Evolutionary conservation across 768 basidiomycete genomes (phyloP).

Genomic region (Mycena rebaudengoi): DNA sequence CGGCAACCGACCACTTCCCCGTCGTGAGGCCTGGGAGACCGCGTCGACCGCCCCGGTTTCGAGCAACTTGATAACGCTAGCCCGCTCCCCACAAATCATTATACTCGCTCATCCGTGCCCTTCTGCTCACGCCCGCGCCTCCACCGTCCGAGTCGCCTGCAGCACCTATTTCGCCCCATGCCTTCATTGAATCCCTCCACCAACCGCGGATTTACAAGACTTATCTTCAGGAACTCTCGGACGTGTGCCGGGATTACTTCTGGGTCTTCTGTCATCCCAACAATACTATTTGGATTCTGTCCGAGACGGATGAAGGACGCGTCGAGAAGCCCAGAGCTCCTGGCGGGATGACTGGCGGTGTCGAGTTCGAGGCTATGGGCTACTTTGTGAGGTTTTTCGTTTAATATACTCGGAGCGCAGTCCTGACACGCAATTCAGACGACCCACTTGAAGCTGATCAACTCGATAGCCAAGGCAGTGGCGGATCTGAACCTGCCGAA

Average conservation of each 20-base stretch:
- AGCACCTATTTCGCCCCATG: slow-evolving; percentile 73
- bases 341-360: slow-evolving; percentile 98
- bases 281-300: slow-evolving; percentile 89
- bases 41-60: slow-evolving; percentile 47
- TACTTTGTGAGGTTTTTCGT: slow-evolving; percentile 78
- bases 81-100: slow-evolving; percentile 77
- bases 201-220: slow-evolving; percentile 79
- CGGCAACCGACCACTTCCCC: slow-evolving; percentile 46
- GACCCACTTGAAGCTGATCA: slow-evolving; percentile 87
- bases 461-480: slow-evolving; percentile 74
- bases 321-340: slow-evolving; percentile 94
- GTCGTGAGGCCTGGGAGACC: slow-evolving; percentile 68
- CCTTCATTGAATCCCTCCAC: slow-evolving; percentile 80
- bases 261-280: slow-evolving; percentile 98
- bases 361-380: slow-evolving; percentile 96
- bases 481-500: slow-evolving; percentile 71
- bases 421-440: slow-evolving; percentile 59
- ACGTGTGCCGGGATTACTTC: slow-evolving; percentile 92
- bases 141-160: slow-evolving; percentile 70
- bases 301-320: slow-evolving; percentile 82
- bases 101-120: slow-evolving; percentile 76
- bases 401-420: not conserved
- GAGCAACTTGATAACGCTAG: slow-evolving; percentile 66
- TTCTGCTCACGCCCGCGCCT: slow-evolving; percentile 79
- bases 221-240: slow-evolving; percentile 85